These are phyloP conservation scores for Boletus tomentosulus DNA, from an alignment of 768 basidiomycete species.

Conservation along the genomic window DNA sequence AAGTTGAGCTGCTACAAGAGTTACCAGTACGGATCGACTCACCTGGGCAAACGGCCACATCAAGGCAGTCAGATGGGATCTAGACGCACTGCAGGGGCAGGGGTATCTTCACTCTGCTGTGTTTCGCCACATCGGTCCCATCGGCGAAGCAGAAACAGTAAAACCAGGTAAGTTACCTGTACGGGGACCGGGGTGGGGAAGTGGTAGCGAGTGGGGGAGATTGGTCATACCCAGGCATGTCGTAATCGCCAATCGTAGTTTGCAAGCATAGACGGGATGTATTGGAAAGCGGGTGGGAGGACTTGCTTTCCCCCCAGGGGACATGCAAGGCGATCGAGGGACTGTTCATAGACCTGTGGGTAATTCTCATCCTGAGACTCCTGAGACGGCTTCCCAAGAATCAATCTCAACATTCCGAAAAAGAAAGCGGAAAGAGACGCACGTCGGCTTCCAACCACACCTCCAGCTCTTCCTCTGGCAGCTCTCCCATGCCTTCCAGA, in stretches of 20 bases:
- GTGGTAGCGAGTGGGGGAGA: too few relatives aligned
- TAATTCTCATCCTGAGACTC: constrained; percentile 59
- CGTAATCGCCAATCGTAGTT: constrained; percentile 81
- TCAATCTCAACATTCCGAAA: not conserved
- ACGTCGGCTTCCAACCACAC: constrained; percentile 77
- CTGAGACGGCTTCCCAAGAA: constrained; percentile 49
- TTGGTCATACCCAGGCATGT: too few relatives aligned
- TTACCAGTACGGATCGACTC: too few relatives aligned
- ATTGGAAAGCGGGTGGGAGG: constrained; percentile 76
- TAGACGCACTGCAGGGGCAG: too few relatives aligned
- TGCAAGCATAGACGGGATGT: constrained; percentile 77
- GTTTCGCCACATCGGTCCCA: too few relatives aligned
- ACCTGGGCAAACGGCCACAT: too few relatives aligned
- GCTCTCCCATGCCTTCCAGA: constrained; percentile 77
- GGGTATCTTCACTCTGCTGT: too few relatives aligned
- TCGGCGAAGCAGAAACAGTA: too few relatives aligned
- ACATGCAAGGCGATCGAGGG: constrained; percentile 76
- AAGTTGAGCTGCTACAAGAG: too few relatives aligned
- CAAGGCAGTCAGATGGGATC: too few relatives aligned
- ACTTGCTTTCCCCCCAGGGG: constrained; percentile 74
- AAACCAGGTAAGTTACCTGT: too few relatives aligned
- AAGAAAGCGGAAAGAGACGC: constrained; percentile 27
- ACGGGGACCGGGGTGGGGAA: too few relatives aligned
- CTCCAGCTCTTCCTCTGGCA: constrained; percentile 56
- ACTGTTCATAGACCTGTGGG: constrained; percentile 77